Conservation (phyloP, 2,329 filamentous ascomycete species). For the Penicillium brevicompactum region DNA sequence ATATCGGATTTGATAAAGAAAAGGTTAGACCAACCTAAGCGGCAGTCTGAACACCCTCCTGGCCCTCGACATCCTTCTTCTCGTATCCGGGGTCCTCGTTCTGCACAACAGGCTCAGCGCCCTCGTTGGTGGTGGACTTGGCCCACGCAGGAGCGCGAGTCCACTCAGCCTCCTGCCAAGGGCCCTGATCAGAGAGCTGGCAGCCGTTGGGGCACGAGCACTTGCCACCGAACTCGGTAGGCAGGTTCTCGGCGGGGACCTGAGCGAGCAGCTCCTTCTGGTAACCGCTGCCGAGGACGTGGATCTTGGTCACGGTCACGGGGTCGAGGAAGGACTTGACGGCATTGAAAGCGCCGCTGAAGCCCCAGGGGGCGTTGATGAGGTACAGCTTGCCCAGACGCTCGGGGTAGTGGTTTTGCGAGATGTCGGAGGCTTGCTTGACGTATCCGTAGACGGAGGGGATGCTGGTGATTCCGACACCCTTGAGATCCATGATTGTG, state of each 20-base stretch:
- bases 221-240: constrained; percentile 78
- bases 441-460: constrained; percentile 87
- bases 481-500: constrained; percentile 97
- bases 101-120: constrained; percentile 19
- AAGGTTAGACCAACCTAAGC: constrained; percentile 29
- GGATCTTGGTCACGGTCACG: constrained; percentile 94
- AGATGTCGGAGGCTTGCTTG: constrained; percentile 79
- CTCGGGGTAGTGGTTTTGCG: constrained; percentile 99
- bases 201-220: constrained; percentile 85
- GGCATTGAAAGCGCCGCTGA: constrained; percentile 79
- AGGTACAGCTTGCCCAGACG: constrained; percentile 93
- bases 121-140: constrained; percentile 20
- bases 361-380: constrained; percentile 98
- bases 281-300: constrained; percentile 81
- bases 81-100: constrained; percentile 30
- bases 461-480: constrained; percentile 80
- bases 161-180: constrained; percentile 66
- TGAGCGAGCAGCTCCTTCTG: constrained; percentile 81
- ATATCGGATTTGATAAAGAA: not conserved
- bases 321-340: constrained; percentile 96
- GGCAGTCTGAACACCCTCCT: constrained; percentile 29
- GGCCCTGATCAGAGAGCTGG: constrained; percentile 82
- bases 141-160: constrained; percentile 48
- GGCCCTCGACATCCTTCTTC: constrained; percentile 30
- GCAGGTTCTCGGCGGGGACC: constrained; percentile 86